Base-by-base conservation (phyloP, 2,329 filamentous ascomycete species). In the Microdochium paspali region DNA sequence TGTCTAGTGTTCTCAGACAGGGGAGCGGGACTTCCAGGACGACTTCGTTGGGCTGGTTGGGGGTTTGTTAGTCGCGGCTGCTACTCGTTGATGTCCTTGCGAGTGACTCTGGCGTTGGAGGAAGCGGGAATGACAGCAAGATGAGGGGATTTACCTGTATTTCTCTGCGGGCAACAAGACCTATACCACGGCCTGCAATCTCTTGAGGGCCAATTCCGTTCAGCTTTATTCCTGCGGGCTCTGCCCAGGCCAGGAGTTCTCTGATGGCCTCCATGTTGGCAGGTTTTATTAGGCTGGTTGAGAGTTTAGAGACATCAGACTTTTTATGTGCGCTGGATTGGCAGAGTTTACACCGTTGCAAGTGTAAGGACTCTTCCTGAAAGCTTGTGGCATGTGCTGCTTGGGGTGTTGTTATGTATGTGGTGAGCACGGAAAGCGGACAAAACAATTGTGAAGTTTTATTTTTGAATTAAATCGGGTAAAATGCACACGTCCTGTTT, bases 151-250 rank as follows among this genome's bases (percentile, higher is more conserved):
- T 58, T 67, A 87, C 86, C 67, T 84, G 69, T 51, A 93, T 74
- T 13, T 75, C 67, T 24, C 76, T 74, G 12, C 79, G 82, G 4
- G 88, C 84, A 45, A 90, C 74, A 48, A 95, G 81, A 44, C 90
- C 90, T 46, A 93, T 76, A 24, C 90, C 90, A 47, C 85, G 76
- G 2, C 82, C 85, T 5, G 82, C 77, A 15, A 95, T 81, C 32
- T 70, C 71, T 35, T 80, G 74, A 4, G 88, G 82, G 2, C 71
- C 70, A 44, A 94, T 79, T 24, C 82, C 82, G 56, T 84, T 73
- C 54, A 89, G 76, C 30, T 74, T 65, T 24, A 94, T 76, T 13
- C 85, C 86, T 49, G 80, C 74, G 1, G 67, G 64, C 40, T 71
- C 61, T 2, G 85, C 84, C 87, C 89, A 95, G 50, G 73, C 58